A percentile compares a stretch with the other conserved stretches of the same genome.
phyloP scores from a whole-genome alignment of 768 basidiomycete genomes.

The Boletus rubescentipes region DNA sequence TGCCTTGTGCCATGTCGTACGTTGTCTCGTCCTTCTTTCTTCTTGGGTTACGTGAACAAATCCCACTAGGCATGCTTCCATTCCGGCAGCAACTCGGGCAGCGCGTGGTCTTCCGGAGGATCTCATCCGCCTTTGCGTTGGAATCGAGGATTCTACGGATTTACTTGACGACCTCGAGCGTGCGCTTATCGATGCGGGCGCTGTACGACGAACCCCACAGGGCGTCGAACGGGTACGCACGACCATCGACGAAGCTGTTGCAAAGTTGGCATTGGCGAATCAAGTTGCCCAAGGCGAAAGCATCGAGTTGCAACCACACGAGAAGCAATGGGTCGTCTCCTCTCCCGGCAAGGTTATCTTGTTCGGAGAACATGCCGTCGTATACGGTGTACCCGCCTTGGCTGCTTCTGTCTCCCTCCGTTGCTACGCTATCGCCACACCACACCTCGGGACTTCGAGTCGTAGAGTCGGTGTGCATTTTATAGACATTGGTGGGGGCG shows the following conservation, averaged over 20 bases:
- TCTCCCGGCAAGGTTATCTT: constrained; percentile 98
- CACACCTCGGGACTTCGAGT: constrained; percentile 56
- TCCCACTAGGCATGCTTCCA: constrained; percentile 80
- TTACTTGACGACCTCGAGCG: constrained; percentile 93
- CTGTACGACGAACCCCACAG: constrained; percentile 58
- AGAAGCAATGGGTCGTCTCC: constrained; percentile 81
- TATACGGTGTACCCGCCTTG: constrained; percentile 95
- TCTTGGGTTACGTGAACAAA: neutral
- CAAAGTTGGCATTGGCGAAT: constrained; percentile 53
- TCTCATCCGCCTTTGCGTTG: constrained; percentile 95
- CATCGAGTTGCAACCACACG: constrained; percentile 16
- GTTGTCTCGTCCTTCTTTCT: constrained; percentile 36
- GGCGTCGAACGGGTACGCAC: constrained; percentile 41
- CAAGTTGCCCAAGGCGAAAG: constrained; percentile 9
- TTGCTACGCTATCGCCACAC: constrained; percentile 83
- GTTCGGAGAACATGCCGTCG: constrained; percentile 98
- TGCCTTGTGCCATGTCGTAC: constrained; percentile 99
- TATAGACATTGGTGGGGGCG: constrained; percentile 58
- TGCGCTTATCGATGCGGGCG: constrained; percentile 89
- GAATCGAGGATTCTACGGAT: constrained; percentile 94
- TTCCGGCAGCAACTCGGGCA: constrained; percentile 93
- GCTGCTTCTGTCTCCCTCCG: constrained; percentile 95
- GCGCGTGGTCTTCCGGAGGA: constrained; percentile 98
- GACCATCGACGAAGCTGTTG: constrained; percentile 63
- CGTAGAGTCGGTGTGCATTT: constrained; percentile 62